Evolutionary conservation across 2,329 filamentous ascomycete genomes (phyloP), one percentile per base, ranked within the genome.

Genomic region (Calonectria leucothoes): DNA sequence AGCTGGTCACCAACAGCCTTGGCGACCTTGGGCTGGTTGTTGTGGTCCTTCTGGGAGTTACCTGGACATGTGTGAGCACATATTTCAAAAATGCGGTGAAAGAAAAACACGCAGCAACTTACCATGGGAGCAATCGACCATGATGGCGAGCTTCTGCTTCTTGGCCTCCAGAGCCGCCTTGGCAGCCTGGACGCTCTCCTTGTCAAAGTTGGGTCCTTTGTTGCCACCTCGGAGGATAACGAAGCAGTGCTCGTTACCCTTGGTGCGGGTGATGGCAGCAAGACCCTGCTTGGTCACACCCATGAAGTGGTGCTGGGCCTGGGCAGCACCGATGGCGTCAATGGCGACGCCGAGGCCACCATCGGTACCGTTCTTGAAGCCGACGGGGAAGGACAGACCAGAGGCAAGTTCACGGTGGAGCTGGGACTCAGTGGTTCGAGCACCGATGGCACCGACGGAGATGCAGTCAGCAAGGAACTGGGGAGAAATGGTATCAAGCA

Each of bases 291-390:
- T 99, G 37, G 97, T 99, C 64, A 99, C 97, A 86, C 96, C 96
- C 90, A 99, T 94, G 89, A 99, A 99, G 88, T 98, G 96, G 86
- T 99, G 97, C 85, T 91, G 93, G n/a, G 94, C 90, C 71, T 93
- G 92, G 1, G 94, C 94, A 35, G 94, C 93, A 73, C 96, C 97
- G 83, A 98, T 98, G 39, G 97, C 97, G 83, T 99, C 97, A 81
- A 98, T 97, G 25, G 96, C 96, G 25, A 98, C 96, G 33, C 92
- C 92, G 70, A 99, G 88, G 80, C 94, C 95, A 51, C 97, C 97
- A 82, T 99, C 97, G 29, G 97, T 99, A 75, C 97, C 97, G 86
- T 99, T 99, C 92, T 99, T 99, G 93, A 98, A 99, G 73, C 97
- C 97, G 78, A 99, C 96, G 27, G 97, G 97, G 93, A 98, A 98